Conservation (phyloP, 2,329 filamentous ascomycete genomes). For the Colletotrichum paranaense region DNA sequence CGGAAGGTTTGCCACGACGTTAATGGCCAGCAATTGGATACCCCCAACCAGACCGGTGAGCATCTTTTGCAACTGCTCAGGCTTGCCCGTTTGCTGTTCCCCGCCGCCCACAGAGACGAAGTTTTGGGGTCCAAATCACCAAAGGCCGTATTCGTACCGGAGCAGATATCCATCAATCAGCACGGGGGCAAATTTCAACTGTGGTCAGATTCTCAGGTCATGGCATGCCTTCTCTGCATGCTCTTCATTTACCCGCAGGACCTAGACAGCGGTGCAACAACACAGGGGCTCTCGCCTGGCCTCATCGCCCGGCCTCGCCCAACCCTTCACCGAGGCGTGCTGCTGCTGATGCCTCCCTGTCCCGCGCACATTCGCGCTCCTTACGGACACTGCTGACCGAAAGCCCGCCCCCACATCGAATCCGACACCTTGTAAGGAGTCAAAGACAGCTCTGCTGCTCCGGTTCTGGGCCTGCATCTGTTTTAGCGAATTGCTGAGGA, state of each 20-base stretch:
- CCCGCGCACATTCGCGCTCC: background rate
- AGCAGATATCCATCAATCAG: background rate
- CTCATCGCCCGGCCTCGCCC: background rate
- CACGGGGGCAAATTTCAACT: background rate
- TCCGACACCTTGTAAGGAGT: background rate
- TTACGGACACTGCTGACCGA: conserved; percentile 16
- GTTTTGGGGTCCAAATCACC: background rate
- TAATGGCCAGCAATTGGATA: background rate
- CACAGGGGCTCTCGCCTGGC: background rate
- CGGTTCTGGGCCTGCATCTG: background rate
- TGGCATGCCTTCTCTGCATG: background rate
- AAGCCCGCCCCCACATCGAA: background rate
- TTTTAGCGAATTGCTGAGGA: background rate
- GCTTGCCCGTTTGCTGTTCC: background rate
- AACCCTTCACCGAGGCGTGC: conserved; percentile 14
- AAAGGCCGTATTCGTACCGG: background rate
- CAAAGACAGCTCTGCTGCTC: background rate
- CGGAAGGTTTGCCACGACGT: background rate
- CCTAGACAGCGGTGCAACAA: background rate
- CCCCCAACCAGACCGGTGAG: background rate
- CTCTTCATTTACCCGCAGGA: background rate
- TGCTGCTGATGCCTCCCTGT: conserved; percentile 10
- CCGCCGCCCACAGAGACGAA: background rate
- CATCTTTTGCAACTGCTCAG: background rate
- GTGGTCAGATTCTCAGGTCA: conserved; percentile 20